Evolutionary conservation across 2,329 filamentous ascomycete species (phyloP).

Genomic region (Aspergillus alliaceus): DNA sequence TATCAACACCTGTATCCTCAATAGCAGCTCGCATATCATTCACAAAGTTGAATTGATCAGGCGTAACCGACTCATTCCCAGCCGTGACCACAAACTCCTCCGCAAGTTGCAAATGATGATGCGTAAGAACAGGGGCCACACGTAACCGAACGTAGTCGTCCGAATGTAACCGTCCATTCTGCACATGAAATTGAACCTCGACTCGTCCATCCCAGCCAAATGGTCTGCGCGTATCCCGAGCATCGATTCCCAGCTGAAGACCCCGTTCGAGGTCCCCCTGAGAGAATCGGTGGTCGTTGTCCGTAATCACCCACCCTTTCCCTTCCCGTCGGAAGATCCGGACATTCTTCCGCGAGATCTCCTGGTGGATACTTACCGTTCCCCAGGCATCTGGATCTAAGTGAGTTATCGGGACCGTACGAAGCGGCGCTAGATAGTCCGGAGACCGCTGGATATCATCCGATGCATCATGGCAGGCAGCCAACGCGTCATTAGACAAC

Average conservation of each 20-base stretch:
- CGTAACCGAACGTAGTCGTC: conserved; percentile 34
- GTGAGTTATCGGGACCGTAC: conserved; percentile 27
- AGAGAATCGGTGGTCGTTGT: conserved; percentile 29
- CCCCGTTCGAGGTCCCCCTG: conserved; percentile 28
- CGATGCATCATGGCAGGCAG: conserved; percentile 38
- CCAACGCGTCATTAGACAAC: conserved; percentile 27
- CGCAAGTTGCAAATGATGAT: conserved; percentile 37
- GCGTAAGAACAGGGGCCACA: conserved; percentile 40
- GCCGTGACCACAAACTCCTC: conserved; percentile 28
- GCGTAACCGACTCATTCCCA: conserved; percentile 1
- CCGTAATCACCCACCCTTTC: conserved; percentile 27
- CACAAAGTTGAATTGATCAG: conserved; percentile 13
- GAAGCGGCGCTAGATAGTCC: conserved; percentile 33
- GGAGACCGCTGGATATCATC: conserved; percentile 33
- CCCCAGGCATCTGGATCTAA: conserved; percentile 4
- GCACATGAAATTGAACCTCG: conserved; percentile 27
- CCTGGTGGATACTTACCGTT: background rate
- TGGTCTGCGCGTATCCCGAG: conserved; percentile 27
- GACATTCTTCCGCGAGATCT: conserved; percentile 19
- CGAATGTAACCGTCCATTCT: conserved; percentile 14
- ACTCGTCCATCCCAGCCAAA: conserved; percentile 15
- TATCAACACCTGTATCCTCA: conserved; percentile 11
- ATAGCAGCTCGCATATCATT: conserved; percentile 1
- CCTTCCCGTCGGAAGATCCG: conserved; percentile 28
- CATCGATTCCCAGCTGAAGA: conserved; percentile 40